Evolutionary conservation across 176 grass and related monocot species (phyloP).

Genomic region (Aegilops umbellulata): DNA sequence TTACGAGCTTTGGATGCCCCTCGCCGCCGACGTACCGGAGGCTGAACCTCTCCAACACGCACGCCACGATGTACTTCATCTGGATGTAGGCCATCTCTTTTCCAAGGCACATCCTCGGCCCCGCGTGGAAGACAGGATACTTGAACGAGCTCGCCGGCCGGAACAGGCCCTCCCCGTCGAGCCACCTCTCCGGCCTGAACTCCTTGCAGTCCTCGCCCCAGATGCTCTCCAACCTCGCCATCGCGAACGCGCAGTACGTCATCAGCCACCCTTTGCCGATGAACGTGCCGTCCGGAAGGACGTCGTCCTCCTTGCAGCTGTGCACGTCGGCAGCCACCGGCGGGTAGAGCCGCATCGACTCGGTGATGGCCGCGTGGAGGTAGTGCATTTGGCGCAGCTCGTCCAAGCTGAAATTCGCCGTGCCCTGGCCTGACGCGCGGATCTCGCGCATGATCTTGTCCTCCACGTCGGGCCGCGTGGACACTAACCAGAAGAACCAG

Average conservation of each 20-base stretch:
- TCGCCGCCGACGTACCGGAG: slow-evolving; percentile 20
- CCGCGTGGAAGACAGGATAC: slow-evolving; percentile 47
- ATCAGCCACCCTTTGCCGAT: slow-evolving; percentile 41
- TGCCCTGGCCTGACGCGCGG: background rate
- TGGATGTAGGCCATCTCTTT: too few relatives aligned
- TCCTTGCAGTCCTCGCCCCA: slow-evolving; percentile 51
- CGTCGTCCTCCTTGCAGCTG: slow-evolving; percentile 42
- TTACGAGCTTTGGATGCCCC: slow-evolving; percentile 18
- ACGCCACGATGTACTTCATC: slow-evolving; percentile 8
- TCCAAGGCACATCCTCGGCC: slow-evolving; percentile 54
- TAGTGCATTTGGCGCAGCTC: slow-evolving; percentile 61
- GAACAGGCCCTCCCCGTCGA: slow-evolving; percentile 42
- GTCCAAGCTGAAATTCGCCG: slow-evolving; percentile 45
- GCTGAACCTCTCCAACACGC: slow-evolving; percentile 42
- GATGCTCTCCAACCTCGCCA: slow-evolving; percentile 31
- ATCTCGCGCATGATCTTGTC: slow-evolving; percentile 37
- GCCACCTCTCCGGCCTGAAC: slow-evolving; percentile 59
- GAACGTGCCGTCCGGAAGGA: slow-evolving; percentile 49
- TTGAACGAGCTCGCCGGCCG: slow-evolving; percentile 46
- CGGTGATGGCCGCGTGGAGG: slow-evolving; percentile 52
- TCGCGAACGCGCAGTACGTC: slow-evolving; percentile 41
- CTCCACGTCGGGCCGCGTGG: slow-evolving; percentile 29
- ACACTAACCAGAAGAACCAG: slow-evolving; percentile 59
- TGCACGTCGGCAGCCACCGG: slow-evolving; percentile 47
- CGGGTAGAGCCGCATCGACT: slow-evolving; percentile 71